Evolutionary conservation across 2,329 filamentous ascomycete genomes (phyloP), one percentile per base, ranked within the genome.

Genomic region (Parasarocladium wereldwijsianum): DNA sequence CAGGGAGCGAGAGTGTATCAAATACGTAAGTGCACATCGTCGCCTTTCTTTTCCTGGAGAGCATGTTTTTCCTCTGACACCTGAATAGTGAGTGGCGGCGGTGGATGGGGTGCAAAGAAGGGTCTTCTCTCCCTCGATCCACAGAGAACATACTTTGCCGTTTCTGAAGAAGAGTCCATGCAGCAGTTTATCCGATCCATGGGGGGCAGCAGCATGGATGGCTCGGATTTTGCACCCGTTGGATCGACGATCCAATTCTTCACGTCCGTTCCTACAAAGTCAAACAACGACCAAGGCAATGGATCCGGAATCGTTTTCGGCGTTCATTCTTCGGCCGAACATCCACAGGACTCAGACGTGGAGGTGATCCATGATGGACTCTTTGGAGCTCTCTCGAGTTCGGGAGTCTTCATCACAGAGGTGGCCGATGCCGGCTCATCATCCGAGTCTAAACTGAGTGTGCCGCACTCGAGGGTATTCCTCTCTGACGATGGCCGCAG

Each of bases 31-130:
- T 38, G 15, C 14, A 16, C 14, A 6, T 24, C 8, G 2, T 1
- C 8, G 17, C 10, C 6, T 12, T 21, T 11, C 6, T 9, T 13
- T 9, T 4, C 12, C 5, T 19, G 6, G 21, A 11, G 20, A n/a
- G 8, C 9, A 17, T 2, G 18, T 9, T 18, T 9, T 26, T 18
- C 18, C 17, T 7, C 41, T 51, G 34, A 51, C 27, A 20, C 14
- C 4, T 17, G 2, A 10, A 21, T 24, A 64, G 69, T 86, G 38
- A 85, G 80, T 43, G 83, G 83, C 4, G 83, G 83, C 26, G 83
- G 83, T 24, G 83, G 83, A 13, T 92, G 83, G 83, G 83, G 83
- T 11, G 60, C 68, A 33, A 90, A 87, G 48, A 73, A 78, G 42
- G 83, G 83, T 1, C 57, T 92, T 1, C 56, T 92, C 3, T 83